Evolutionary conservation across 768 basidiomycete species (phyloP).

Genomic region (Arthromyces matolae): DNA sequence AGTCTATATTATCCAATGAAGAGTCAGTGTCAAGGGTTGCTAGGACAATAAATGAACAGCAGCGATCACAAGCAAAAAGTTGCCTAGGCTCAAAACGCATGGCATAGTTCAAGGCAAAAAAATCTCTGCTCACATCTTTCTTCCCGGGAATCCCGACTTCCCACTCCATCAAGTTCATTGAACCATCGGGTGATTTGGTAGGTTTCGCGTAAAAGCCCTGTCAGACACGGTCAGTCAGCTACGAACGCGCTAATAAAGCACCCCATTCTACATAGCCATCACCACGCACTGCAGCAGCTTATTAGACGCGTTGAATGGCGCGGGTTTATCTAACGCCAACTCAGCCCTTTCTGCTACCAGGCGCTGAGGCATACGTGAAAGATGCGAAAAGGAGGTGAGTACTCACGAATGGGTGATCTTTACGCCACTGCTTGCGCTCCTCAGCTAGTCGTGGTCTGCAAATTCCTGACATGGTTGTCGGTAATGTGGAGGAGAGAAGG

Average conservation of each 20-base stretch:
- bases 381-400: not conserved
- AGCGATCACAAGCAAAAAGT: too few relatives aligned
- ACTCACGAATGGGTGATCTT: slow-evolving; percentile 97
- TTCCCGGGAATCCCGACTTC: slow-evolving; percentile 99
- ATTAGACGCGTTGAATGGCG: slow-evolving; percentile 11
- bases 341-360: not conserved
- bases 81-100: too few relatives aligned
- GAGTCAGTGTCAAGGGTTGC: slow-evolving; percentile 12
- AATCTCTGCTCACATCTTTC: slow-evolving; percentile 67
- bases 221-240: slow-evolving; percentile 10
- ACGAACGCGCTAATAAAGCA: not conserved
- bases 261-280: slow-evolving; percentile 1
- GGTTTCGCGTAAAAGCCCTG: slow-evolving; percentile 99
- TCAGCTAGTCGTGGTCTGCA: slow-evolving; percentile 91
- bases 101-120: slow-evolving; percentile 8
- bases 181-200: slow-evolving; percentile 83
- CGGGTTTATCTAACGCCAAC: not conserved
- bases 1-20: slow-evolving; percentile 51
- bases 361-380: not conserved
- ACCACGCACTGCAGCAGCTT: not conserved
- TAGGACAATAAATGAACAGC: slow-evolving; percentile 7
- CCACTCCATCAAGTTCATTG: slow-evolving; percentile 97
- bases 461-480: slow-evolving; percentile 76
- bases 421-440: slow-evolving; percentile 98
- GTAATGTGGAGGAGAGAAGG: not conserved